Evolutionary conservation across 2,329 filamentous ascomycete genomes (phyloP), one percentile per base, ranked within the genome.

Genomic region (Ceratocystis smalleyi): DNA sequence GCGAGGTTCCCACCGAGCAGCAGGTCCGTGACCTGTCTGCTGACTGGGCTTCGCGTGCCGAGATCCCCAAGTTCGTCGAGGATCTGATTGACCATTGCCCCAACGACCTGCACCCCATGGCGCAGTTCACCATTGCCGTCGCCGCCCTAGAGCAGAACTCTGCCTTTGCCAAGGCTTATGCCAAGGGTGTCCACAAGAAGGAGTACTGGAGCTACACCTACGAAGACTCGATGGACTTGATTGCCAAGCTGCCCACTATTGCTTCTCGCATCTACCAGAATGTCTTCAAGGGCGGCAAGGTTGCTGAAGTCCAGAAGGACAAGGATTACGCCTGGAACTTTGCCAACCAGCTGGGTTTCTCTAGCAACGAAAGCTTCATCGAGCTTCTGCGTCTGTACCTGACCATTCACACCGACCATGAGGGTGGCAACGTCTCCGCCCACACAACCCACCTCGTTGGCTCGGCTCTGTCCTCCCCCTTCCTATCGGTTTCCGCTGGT

Each of bases 31-130:
- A 95, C 74, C 88, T 99, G 70, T 97, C 94, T 70, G 92, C 94
- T 68, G 94, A 99, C 80, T 97, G 92, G 94, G 94, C 94, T 75
- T 94, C 94, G 75, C 91, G 94, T 73, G 91, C 94, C 78, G 90
- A 95, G 73, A 81, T 99, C 71, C 94, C 94, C 80, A 95, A 95
- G 81, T 97, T 95, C 79, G 84, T 99, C 74, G 91, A 96, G 83
- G 94, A 99, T 82, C 88, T 99, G 76, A 96, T 99, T 79, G 94
- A 99, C 86, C 91, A 94, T 82, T 97, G 92, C 88, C 94, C 94
- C 19, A 94, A 83, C 80, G 91, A 95, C 78, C 89, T 99, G 71
- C 94, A 99, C 85, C 94, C 94, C 77, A 99, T 99, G 94, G 92
- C 94, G 68, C 94, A 99, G 81, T 95, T 99, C 84, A 97, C 94